A percentile compares a stretch with the other conserved stretches of the same genome.
Evolutionary conservation across 345 rosid species (phyloP).

Genomic region (Pistacia integerrima): DNA sequence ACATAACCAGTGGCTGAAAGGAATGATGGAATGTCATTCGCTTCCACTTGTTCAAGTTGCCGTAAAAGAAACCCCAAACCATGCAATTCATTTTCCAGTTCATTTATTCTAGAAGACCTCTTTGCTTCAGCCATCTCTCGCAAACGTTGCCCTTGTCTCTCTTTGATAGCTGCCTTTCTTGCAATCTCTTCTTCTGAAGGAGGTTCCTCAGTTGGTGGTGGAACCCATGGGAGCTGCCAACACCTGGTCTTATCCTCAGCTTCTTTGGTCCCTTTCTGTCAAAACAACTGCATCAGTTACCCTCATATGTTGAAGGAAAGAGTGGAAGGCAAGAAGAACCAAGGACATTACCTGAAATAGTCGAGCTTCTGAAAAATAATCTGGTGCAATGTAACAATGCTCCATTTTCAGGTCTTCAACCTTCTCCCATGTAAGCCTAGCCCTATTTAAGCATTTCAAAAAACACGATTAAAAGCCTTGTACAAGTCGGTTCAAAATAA

Average conservation of each 20-base stretch:
- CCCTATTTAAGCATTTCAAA: conserved; percentile 41
- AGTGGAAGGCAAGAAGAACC: conserved; percentile 14
- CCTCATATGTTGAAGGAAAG: conserved; percentile 12
- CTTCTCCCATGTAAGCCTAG: conserved; percentile 89
- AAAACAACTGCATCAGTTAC: conserved; percentile 23
- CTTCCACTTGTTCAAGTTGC: conserved; percentile 78
- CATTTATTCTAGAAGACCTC: conserved; percentile 81
- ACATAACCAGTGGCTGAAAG: conserved; percentile 73
- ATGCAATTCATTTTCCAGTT: conserved; percentile 74
- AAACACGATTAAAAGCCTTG: conserved; percentile 6
- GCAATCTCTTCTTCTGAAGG: conserved; percentile 99
- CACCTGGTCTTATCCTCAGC: conserved; percentile 85
- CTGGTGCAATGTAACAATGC: conserved; percentile 81
- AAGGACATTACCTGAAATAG: conserved; percentile 63
- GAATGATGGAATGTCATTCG: conserved; percentile 64
- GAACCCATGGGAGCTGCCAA: conserved; percentile 98
- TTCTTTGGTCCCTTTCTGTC: conserved; percentile 81
- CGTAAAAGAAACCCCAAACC: conserved; percentile 82
- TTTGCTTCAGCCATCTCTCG: conserved; percentile 99
- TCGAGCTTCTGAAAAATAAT: conserved; percentile 72
- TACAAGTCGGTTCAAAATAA: conserved; percentile 8
- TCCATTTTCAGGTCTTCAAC: conserved; percentile 97
- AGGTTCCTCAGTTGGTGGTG: conserved; percentile 83
- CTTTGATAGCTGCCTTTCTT: conserved; percentile 89
- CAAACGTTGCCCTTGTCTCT: conserved; percentile 91